Evolutionary conservation across 352 stramenopile species (phyloP).

Genomic region (Phytophthora sojae): DNA sequence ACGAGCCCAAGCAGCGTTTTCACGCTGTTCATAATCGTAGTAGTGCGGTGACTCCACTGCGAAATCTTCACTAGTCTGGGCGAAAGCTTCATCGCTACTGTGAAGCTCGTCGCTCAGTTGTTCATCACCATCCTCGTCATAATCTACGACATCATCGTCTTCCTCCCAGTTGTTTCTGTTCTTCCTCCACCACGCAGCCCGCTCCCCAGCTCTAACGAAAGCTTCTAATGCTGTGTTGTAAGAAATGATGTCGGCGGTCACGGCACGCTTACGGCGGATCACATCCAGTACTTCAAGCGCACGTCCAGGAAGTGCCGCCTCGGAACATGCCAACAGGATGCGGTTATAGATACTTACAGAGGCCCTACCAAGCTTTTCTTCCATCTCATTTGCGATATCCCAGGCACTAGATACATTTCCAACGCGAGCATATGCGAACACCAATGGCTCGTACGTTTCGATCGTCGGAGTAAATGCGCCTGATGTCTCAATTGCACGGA

Average conservation of each 20-base stretch:
- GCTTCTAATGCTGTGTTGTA: slow-evolving; percentile 71
- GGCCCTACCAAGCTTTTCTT: slow-evolving; percentile 48
- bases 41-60: slow-evolving; percentile 1
- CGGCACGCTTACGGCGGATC: slow-evolving; percentile 38
- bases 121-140: slow-evolving; percentile 19
- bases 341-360: slow-evolving; percentile 62
- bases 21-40: slow-evolving; percentile 24
- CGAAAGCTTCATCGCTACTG: background rate
- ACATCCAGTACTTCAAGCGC: slow-evolving; percentile 55
- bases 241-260: slow-evolving; percentile 50
- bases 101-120: slow-evolving; percentile 6
- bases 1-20: slow-evolving; percentile 33
- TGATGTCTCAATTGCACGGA: slow-evolving; percentile 58
- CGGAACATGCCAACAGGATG: slow-evolving; percentile 63
- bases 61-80: background rate
- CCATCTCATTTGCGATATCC: slow-evolving; percentile 50
- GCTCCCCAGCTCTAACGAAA: slow-evolving; percentile 42
- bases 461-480: slow-evolving; percentile 39
- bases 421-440: slow-evolving; percentile 60
- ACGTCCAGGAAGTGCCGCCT: slow-evolving; percentile 40
- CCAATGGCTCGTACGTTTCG: slow-evolving; percentile 54
- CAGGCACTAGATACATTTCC: slow-evolving; percentile 58
- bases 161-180: slow-evolving; percentile 26
- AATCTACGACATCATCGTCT: slow-evolving; percentile 23
- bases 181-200: slow-evolving; percentile 32